phyloP scores from a whole-genome alignment of 1,284 basidiomycete species.

The Heimioporus retisporus region DNA sequence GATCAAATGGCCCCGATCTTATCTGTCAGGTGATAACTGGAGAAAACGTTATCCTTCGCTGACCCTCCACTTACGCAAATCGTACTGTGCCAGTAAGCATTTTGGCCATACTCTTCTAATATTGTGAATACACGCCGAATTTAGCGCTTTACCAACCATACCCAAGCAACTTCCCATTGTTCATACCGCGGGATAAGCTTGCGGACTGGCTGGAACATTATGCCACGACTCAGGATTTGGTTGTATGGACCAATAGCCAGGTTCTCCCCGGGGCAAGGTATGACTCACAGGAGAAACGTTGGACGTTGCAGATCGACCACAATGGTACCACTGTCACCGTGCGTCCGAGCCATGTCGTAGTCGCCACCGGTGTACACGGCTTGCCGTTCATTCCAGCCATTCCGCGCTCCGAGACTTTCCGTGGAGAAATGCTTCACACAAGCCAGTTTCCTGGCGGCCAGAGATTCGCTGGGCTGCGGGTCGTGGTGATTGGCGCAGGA shows the following conservation, averaged over 20 bases:
- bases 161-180: constrained; percentile 16
- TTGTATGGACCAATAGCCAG: constrained; percentile 18
- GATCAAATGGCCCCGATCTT: background rate
- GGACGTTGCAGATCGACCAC: constrained; percentile 14
- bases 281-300: constrained; percentile 11
- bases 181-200: constrained; percentile 15
- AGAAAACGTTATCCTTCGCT: constrained; percentile 21
- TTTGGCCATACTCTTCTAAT: background rate
- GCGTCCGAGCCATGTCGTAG: constrained; percentile 13
- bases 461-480: constrained; percentile 13
- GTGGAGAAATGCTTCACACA: constrained; percentile 16
- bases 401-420: constrained; percentile 13
- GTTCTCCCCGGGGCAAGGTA: constrained; percentile 14
- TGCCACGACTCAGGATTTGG: constrained; percentile 12
- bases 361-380: constrained; percentile 16
- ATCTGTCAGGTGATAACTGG: constrained; percentile 15
- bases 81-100: constrained; percentile 11
- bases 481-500: constrained; percentile 20
- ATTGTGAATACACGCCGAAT: background rate
- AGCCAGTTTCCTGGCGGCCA: constrained; percentile 14
- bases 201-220: constrained; percentile 19
- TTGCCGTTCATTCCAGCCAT: constrained; percentile 8
- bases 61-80: constrained; percentile 16
- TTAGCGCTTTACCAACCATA: constrained; percentile 15
- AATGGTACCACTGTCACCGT: constrained; percentile 8